These are phyloP conservation scores for Termitomyces sp. DNA, from an alignment of 768 basidiomycete genomes.

Conservation along the genomic window DNA sequence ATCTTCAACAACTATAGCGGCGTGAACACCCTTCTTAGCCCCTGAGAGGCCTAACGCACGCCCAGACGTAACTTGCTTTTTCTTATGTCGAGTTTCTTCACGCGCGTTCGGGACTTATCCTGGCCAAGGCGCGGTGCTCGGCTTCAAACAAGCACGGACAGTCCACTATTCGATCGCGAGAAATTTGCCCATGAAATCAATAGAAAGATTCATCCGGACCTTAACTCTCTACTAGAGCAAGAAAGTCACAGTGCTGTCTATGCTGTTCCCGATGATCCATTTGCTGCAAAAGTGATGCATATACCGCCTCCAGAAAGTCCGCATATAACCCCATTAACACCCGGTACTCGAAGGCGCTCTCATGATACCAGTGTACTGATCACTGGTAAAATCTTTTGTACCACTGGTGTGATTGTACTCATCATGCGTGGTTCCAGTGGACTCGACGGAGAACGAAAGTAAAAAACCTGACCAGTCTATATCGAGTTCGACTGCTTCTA, in stretches of 20 bases:
- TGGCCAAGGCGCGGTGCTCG: conserved; percentile 4
- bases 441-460: conserved; percentile 1
- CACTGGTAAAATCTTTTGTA: conserved; percentile 1
- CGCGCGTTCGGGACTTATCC: conserved; percentile 8
- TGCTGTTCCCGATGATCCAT: background rate
- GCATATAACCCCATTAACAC: conserved; percentile 12
- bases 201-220: conserved; percentile 39
- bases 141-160: background rate
- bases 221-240: conserved; percentile 30
- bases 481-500: conserved; percentile 14
- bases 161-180: background rate
- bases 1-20: background rate
- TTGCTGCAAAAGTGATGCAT: conserved; percentile 1
- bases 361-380: conserved; percentile 6
- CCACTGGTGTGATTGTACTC: background rate
- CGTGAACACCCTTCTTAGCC: background rate
- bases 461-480: conserved; percentile 10
- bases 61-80: background rate
- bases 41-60: too few relatives aligned
- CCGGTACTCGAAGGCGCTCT: conserved; percentile 16
- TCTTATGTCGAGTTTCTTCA: conserved; percentile 12
- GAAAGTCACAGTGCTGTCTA: conserved; percentile 10
- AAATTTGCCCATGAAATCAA: conserved; percentile 13
- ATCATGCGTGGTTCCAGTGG: background rate
- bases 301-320: background rate